Evolutionary conservation across 306 rosid genomes (phyloP), one percentile per base, ranked within the genome.

Genomic region (Astragalus membranaceus): DNA sequence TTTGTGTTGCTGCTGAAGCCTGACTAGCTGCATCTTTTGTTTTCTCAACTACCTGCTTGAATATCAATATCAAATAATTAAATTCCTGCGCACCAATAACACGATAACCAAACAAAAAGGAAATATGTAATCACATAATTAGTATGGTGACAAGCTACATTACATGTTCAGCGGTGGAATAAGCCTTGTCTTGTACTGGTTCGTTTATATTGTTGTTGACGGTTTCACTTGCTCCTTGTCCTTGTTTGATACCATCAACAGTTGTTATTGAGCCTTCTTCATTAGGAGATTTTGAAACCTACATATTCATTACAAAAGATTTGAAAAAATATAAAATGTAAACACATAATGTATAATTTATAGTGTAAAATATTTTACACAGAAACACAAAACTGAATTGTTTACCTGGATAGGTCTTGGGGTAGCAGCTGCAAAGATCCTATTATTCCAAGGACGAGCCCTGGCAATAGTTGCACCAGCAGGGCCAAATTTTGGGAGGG

Each of bases 381-480:
- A 48, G 11, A 63, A 5, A 29, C 5, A 56, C 3, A 50, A 12
- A 10, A 7, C 8, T 17, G 14, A 17, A 52, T 3, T 1, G 72
- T 11, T 60, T 79, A 89, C 94, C 39, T 88, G 91, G 64, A 86
- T 66, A 6, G 41, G 71, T 79, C 95, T 84, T 2, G 79, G 80
- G 48, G 83, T 57, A 8, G 84, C 64, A 4, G 87, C 86, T 32
- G 82, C 79, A 33, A 86, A 76, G 8, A 70, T 41, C 23, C 70
- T 59, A 4, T 81, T 73, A 13, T 87, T 82, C 80, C 80, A 68
- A 11, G 75, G 54, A 75, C 63, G 68, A 54, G 79, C 79, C 48
- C 75, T 82, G 2, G 82, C 84, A 70, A 83, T 75, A 12, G 78
- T 6, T 53, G 79, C 82, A 20, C 86, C 88, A 41, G 65, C 78